These are phyloP conservation scores for Balakata baccata DNA, from an alignment of 345 rosid genomes.

Conservation along the genomic window DNA sequence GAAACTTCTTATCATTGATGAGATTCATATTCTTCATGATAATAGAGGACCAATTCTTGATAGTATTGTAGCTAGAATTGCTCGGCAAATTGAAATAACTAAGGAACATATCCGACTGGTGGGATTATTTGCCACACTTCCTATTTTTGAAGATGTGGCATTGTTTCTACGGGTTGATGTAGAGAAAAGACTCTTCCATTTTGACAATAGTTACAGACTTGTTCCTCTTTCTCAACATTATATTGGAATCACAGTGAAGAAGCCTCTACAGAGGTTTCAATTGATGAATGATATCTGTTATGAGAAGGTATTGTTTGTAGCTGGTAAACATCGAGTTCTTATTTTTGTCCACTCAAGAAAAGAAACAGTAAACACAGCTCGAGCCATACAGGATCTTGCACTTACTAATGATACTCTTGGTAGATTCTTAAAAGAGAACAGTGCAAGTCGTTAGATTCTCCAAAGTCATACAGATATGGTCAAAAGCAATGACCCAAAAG, in stretches of 20 bases:
- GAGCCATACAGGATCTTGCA: slow-evolving; percentile 75
- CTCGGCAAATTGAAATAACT: slow-evolving; percentile 87
- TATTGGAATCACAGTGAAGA: slow-evolving; percentile 82
- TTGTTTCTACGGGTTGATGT: slow-evolving; percentile 76
- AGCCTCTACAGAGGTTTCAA: slow-evolving; percentile 93
- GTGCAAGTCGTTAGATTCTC: slow-evolving; percentile 80
- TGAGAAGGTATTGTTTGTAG: slow-evolving; percentile 80
- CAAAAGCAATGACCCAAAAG: slow-evolving; percentile 72
- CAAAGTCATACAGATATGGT: slow-evolving; percentile 62
- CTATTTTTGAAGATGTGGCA: slow-evolving; percentile 92
- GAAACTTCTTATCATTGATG: slow-evolving; percentile 85
- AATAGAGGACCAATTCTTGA: slow-evolving; percentile 97
- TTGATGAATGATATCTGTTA: slow-evolving; percentile 97
- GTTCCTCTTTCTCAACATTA: slow-evolving; percentile 91
- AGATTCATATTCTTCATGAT: slow-evolving; percentile 96
- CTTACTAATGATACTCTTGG: slow-evolving; percentile 80
- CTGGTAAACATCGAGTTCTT: slow-evolving; percentile 94
- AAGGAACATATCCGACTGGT: slow-evolving; percentile 91
- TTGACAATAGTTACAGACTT: slow-evolving; percentile 94
- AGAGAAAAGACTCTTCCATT: slow-evolving; percentile 67
- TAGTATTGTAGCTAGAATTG: slow-evolving; percentile 95
- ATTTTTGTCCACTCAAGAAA: slow-evolving; percentile 96
- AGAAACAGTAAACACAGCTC: slow-evolving; percentile 90
- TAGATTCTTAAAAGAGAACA: slow-evolving; percentile 77
- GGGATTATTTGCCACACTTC: slow-evolving; percentile 90